Base-by-base conservation (phyloP, 2,329 filamentous ascomycete genomes). In the Pseudogymnoascus sp. region DNA sequence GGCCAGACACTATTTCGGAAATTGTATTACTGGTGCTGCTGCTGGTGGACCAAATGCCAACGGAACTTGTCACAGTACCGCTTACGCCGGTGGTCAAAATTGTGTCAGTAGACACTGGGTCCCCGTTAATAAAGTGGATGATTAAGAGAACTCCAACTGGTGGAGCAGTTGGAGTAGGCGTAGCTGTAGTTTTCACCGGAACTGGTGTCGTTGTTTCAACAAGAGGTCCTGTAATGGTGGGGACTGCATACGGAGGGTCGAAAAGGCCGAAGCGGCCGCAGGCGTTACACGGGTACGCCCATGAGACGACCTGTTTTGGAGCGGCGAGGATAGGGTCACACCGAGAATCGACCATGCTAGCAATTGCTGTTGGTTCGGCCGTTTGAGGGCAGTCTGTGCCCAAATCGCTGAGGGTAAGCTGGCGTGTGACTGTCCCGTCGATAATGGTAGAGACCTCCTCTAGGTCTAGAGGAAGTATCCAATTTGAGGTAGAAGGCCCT, bases 211-310 rank as follows among this genome's bases (percentile, higher is more conserved):
- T 42, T 17, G 39, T 25, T 10, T 25, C 39, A 25, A 17, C 17
- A 17, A 42, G 25, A 25, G 25, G 39, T 10, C 39, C 72, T 12
- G 66, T 68, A 4, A 74, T 58, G 9, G 74, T 68, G 3, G 74
- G 74, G 12, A 77, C 69, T 15, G 75, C 74, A 66, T 75, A 76
- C 7, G 74, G 74, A 4, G 74, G 74, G 61, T 77, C 75, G 64
- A 76, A 77, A 3, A 77, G 67, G 2, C 75, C 75, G 64, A 76
- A 72, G 60, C 71, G 71, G 63, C 73, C 74, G 1, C 74, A 75
- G 36, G 21, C 21, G 21, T 21, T 21, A 21, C 21, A 21, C 21
- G 21, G 21, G 21, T 21, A 21, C 21, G 21, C 21, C 21, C 21
- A 21, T 21, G 21, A 21, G 21, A 21, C 21, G 21, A 21, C 21